A percentile compares a stretch with the other conserved stretches of the same genome.
Conservation (phyloP, 2,329 filamentous ascomycete species). For the Curvularia spicifera region DNA sequence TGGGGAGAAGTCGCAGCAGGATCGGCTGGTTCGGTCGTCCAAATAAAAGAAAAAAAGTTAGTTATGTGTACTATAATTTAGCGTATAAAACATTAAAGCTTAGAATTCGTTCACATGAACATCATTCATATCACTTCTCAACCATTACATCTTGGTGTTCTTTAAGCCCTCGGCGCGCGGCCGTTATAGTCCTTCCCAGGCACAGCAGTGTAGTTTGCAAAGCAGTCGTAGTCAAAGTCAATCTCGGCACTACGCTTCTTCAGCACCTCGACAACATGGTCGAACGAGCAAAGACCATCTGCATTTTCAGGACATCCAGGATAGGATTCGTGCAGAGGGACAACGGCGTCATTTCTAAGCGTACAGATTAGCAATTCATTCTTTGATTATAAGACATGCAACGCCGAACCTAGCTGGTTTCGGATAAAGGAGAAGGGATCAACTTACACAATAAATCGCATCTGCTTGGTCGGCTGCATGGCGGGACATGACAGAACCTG, state of each 20-base stretch:
- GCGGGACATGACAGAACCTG: constrained; percentile 37
- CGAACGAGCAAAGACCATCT: constrained; percentile 39
- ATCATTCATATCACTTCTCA: background rate
- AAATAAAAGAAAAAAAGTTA: background rate
- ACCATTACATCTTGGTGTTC: background rate
- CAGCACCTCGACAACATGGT: constrained; percentile 37
- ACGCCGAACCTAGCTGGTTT: too few species aligned
- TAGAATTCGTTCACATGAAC: background rate
- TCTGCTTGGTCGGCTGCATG: constrained; percentile 33
- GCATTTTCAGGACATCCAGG: constrained; percentile 30
- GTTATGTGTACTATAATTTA: too few species aligned
- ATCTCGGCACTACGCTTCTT: constrained; percentile 38
- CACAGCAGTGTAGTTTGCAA: constrained; percentile 37
- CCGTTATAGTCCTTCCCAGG: constrained; percentile 39
- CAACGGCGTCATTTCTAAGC: constrained; percentile 38
- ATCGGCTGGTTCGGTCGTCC: background rate
- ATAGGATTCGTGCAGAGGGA: constrained; percentile 34
- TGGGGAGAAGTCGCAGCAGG: background rate
- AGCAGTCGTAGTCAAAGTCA: constrained; percentile 40
- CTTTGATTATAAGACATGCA: background rate
- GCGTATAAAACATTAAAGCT: too few species aligned
- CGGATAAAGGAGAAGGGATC: background rate
- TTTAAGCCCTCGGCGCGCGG: constrained; percentile 17
- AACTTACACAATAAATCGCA: constrained; percentile 40
- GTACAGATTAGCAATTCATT: background rate